A percentile compares a stretch with the other conserved stretches of the same genome.
Conservation (phyloP, 371 early-diverging fungal genomes). For the Saksenaea vasiformis region DNA sequence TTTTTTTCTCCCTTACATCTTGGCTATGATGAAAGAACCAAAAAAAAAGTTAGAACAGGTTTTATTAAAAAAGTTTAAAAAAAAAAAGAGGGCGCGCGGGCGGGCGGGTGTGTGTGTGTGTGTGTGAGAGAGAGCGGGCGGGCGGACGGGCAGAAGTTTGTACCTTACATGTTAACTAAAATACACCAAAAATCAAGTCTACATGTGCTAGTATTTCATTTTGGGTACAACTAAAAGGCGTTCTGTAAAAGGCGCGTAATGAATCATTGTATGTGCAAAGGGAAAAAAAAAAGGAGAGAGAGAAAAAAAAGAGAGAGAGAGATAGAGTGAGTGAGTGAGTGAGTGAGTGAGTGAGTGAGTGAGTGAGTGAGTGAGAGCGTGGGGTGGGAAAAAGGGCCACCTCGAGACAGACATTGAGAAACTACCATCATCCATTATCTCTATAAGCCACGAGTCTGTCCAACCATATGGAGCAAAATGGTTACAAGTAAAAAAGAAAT, state of each 20-base stretch:
- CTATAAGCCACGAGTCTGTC: slow-evolving; percentile 2
- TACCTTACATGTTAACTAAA: too few species aligned
- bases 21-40: too few species aligned
- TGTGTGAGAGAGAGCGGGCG: background rate
- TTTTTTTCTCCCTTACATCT: too few species aligned
- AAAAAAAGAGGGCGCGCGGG: background rate
- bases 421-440: too few species aligned
- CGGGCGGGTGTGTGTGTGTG: background rate
- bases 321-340: too few species aligned
- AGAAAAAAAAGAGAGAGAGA: too few species aligned
- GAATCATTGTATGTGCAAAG: background rate
- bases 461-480: slow-evolving; percentile 7
- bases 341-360: too few species aligned
- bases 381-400: slow-evolving; percentile 5
- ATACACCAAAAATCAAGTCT: too few species aligned
- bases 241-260: background rate
- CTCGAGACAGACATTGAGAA: background rate
- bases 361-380: background rate
- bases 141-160: background rate
- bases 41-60: background rate
- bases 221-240: background rate
- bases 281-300: too few species aligned
- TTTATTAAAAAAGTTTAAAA: background rate
- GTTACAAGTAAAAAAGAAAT: background rate
- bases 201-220: too few species aligned